Evolutionary conservation across 495 filamentous ascomycete species (phyloP), one percentile per base, ranked within the genome.

Genomic region (Hypoxylon lienhwacheense): DNA sequence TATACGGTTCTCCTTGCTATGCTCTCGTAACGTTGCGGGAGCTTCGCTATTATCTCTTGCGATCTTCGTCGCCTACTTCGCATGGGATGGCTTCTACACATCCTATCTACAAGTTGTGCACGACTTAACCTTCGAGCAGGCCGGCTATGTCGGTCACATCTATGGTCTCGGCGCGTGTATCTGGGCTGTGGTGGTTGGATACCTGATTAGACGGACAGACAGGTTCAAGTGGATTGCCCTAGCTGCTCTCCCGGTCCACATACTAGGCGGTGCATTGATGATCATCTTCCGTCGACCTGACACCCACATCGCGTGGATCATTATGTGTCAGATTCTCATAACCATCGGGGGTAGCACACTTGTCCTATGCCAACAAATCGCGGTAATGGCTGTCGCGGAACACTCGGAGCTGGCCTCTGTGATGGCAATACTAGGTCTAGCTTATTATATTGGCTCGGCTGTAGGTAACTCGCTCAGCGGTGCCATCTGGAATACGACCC

Each of bases 101-200:
- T 83, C 81, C 22, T 89, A 84, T 70, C 72, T 89, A 4, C 83
- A 87, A 69, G 84, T 88, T n/a, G 88, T 90, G 39, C 79, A 84
- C 66, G 66, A 74, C 34, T 76, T 89, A 4, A 72, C 56, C 59
- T 54, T 85, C 43, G 72, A 71, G 3, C 49, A 84, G 25, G 74
- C 85, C 1, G 79, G 78, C 8, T 90, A 89, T 65, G 76, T 91
- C 50, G 47, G 64, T 16, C 79, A 86, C 53, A 86, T 82, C 62
- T 91, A 88, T 75, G 82, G 72, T 66, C 73, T 90, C 33, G 86
- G 85, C 6, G 83, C 85, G 12, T 85, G 81, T 66, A 73, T 88
- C 55, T 83, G 73, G 73, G 71, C 77, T 11, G 62, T 85, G 15
- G 52, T 83, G 10, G 77, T 84, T 35, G 85, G 82, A 15, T 37